phyloP scores from a whole-genome alignment of 1,284 basidiomycete genomes.

The Fomitiporia mediterranea region DNA sequence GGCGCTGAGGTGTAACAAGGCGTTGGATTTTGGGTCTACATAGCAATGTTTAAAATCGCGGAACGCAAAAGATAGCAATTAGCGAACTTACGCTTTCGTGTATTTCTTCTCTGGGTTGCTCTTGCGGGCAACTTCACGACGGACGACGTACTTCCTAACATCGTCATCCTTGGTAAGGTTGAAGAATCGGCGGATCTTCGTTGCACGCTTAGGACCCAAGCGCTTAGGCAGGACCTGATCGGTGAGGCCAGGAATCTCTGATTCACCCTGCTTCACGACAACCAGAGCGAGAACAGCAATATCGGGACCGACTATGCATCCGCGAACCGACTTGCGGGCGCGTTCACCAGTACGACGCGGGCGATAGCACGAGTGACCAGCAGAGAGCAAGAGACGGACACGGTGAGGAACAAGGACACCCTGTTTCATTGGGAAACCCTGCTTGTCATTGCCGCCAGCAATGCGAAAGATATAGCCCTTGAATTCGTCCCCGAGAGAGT shows the following conservation, averaged over 20 bases:
- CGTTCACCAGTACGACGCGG: constrained; percentile 91
- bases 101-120: constrained; percentile 95
- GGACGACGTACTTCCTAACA: constrained; percentile 95
- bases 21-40: constrained; percentile 82
- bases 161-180: constrained; percentile 98
- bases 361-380: constrained; percentile 98
- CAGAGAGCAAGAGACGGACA: constrained; percentile 89
- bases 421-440: constrained; percentile 99
- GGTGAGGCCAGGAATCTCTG: constrained; percentile 89
- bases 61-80: neutral
- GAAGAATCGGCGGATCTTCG: constrained; percentile 97
- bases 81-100: constrained; percentile 85
- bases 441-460: constrained; percentile 96
- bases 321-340: constrained; percentile 97
- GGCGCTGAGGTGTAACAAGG: constrained; percentile 89
- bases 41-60: constrained; percentile 4
- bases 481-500: constrained; percentile 93
- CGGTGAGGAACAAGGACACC: constrained; percentile 95
- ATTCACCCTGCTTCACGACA: constrained; percentile 96
- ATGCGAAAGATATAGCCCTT: constrained; percentile 97
- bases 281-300: constrained; percentile 93
- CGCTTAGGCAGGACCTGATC: constrained; percentile 93
- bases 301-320: constrained; percentile 96
- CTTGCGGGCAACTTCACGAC: constrained; percentile 82
- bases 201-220: constrained; percentile 92